Conservation (phyloP, 208 protist genomes). For the Trypanosoma mega region DNA sequence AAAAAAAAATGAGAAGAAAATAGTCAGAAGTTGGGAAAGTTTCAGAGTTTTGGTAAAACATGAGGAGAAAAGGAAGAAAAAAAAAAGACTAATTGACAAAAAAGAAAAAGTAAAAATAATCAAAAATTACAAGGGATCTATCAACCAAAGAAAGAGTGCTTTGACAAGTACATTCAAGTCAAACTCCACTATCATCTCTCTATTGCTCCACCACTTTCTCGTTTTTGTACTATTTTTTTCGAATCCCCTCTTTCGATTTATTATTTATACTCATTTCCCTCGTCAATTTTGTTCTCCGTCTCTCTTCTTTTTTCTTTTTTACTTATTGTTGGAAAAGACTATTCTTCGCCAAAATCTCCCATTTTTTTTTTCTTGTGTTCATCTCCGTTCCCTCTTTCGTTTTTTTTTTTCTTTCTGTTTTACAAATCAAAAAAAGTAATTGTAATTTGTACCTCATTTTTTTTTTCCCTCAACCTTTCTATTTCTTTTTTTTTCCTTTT, state of each 20-base stretch:
- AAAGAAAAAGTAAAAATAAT: conserved; percentile 13
- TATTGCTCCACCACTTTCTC: too few species aligned
- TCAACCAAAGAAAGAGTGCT: too few species aligned
- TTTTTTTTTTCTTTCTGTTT: neutral
- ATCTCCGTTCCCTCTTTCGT: neutral
- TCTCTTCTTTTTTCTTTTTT: too few species aligned
- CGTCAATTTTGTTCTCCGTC: too few species aligned
- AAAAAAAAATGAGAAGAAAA: conserved; percentile 19
- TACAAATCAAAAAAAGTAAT: conserved; percentile 1
- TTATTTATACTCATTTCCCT: too few species aligned
- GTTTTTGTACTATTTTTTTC: too few species aligned
- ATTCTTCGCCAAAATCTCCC: too few species aligned
- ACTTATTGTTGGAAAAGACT: too few species aligned
- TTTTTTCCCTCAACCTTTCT: neutral
- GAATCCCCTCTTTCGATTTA: too few species aligned
- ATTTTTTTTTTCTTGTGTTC: too few species aligned
- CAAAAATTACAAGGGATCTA: neutral
- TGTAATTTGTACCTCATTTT: conserved; percentile 4
- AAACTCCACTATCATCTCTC: too few species aligned
- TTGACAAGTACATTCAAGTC: too few species aligned
- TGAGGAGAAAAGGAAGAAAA: conserved; percentile 10
- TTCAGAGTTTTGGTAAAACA: conserved; percentile 3
- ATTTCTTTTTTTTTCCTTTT: neutral
- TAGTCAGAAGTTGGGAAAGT: conserved; percentile 11
- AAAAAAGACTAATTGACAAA: conserved; percentile 4